phyloP scores from a whole-genome alignment of 2,329 filamentous ascomycete genomes.

The Beauveria scarabaeidicola region DNA sequence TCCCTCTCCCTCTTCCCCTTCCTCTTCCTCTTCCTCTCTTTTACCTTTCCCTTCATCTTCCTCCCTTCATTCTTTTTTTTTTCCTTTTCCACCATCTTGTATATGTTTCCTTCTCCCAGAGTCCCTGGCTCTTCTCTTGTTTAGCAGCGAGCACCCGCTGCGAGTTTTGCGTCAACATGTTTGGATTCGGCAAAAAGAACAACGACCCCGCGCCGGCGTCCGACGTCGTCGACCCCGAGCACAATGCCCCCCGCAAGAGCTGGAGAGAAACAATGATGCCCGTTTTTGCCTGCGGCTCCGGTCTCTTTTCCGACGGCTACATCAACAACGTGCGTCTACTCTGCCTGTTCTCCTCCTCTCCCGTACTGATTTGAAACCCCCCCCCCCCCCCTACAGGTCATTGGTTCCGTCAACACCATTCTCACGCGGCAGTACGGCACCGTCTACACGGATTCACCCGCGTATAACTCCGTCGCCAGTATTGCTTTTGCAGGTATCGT shows the following conservation, averaged over 20 bases:
- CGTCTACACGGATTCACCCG: conserved; percentile 56
- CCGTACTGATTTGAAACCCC: background rate
- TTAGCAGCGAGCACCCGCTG: too few relatives aligned
- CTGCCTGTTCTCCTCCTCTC: background rate
- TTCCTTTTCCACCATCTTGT: background rate
- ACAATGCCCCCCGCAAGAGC: background rate
- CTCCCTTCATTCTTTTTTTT: background rate
- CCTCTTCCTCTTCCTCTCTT: background rate
- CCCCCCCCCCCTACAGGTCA: conserved; percentile 47
- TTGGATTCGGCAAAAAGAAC: conserved; percentile 3
- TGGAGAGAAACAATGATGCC: conserved; percentile 36
- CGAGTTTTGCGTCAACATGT: background rate
- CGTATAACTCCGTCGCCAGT: conserved; percentile 60
- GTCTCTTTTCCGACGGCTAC: conserved; percentile 86
- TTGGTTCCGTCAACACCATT: conserved; percentile 78
- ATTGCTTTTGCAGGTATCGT: conserved; percentile 87
- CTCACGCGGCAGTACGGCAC: conserved; percentile 59
- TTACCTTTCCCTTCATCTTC: background rate
- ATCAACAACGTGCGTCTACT: conserved; percentile 62
- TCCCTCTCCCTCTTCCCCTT: background rate
- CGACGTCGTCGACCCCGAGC: background rate
- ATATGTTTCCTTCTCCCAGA: background rate
- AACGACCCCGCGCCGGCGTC: background rate
- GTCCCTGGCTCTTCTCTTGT: too few relatives aligned
- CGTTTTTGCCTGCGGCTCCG: conserved; percentile 80